Evolutionary conservation across 352 stramenopile species (phyloP), one percentile per base, ranked within the genome.

Genomic region (Phytophthora brassicae): DNA sequence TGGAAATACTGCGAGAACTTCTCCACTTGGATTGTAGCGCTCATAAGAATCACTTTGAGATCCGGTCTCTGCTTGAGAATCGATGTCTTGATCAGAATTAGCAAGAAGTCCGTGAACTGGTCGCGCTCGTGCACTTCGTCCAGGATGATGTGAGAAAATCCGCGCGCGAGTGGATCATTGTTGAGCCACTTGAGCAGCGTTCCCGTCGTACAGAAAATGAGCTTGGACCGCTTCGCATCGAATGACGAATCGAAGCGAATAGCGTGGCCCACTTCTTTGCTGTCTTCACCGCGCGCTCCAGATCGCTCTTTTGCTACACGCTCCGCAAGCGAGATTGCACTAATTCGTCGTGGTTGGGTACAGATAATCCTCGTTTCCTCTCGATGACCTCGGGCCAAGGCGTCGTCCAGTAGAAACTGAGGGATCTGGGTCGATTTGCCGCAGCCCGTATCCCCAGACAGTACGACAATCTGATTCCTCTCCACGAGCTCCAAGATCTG

Each of bases 141-240:
- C 24, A 99, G 84, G 46, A 99, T 96, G 33, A 99, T 74, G 55
- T 98, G 89, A 4, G 89, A 98, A 60, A 95, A 97, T 14, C 92
- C 87, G 2, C 48, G 64, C 0, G 95, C 76, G 22, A 84, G 68
- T 9, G 85, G 78, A 53, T 97, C 92, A 50, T 72, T 75, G 42
- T 84, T 83, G 23, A 96, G 78, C 81, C 81, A 94, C 47, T 92
- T 90, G 1, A 97, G 68, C 31, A 97, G 71, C 56, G 82, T 92
- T n/a, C 86, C 97, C 4, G 96, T 99, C n/a, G 97, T 99, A 66
- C 92, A 98, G 71, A 99, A 99, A 24, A 99, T 86, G 8, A 99
- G 77, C 20, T 96, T 88, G 31, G 95, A 98, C 33, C 86, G 70
- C 23, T 88, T 52, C 6, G 77, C 62, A 44, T 88, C 84, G 51